Evolutionary conservation across 1,284 basidiomycete genomes (phyloP).

Genomic region (Cryptococcus sp.): DNA sequence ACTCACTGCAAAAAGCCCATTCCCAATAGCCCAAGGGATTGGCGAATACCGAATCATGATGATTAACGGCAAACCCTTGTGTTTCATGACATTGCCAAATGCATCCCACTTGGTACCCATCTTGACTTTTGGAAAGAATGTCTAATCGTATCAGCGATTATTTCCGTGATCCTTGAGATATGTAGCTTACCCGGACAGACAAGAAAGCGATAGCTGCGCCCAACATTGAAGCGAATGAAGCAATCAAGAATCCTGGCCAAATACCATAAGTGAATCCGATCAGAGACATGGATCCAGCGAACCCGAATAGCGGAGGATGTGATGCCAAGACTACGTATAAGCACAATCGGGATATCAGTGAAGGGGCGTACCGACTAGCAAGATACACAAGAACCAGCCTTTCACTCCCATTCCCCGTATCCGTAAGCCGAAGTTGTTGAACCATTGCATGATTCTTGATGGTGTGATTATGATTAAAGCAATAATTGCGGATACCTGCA

Average conservation of each 20-base stretch:
- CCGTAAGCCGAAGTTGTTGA: constrained; percentile 32
- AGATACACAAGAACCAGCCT: constrained; percentile 34
- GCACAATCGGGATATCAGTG: neutral
- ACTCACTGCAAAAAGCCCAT: constrained; percentile 47
- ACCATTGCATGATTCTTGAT: constrained; percentile 35
- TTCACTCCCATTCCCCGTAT: constrained; percentile 32
- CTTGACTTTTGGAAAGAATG: constrained; percentile 42
- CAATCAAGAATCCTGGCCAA: constrained; percentile 42
- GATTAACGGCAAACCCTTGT: constrained; percentile 42
- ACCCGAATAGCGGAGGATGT: constrained; percentile 47
- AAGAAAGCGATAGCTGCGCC: constrained; percentile 41
- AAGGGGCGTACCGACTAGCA: constrained; percentile 33
- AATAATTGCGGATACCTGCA: constrained; percentile 25
- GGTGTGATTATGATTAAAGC: constrained; percentile 41
- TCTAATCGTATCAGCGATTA: constrained; percentile 12
- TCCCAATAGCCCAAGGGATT: constrained; percentile 45
- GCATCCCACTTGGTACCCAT: constrained; percentile 46
- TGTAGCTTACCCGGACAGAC: constrained; percentile 36
- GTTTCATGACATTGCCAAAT: constrained; percentile 45
- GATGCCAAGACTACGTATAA: constrained; percentile 34
- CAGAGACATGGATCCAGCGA: constrained; percentile 41
- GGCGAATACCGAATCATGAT: constrained; percentile 49
- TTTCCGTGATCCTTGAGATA: neutral
- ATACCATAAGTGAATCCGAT: constrained; percentile 47
- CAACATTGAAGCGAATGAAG: constrained; percentile 28